Percentiles rank a stretch among this genome's conserved stretches.
Conservation (phyloP, 208 protist genomes). For the Leishmania aethiopica region DNA sequence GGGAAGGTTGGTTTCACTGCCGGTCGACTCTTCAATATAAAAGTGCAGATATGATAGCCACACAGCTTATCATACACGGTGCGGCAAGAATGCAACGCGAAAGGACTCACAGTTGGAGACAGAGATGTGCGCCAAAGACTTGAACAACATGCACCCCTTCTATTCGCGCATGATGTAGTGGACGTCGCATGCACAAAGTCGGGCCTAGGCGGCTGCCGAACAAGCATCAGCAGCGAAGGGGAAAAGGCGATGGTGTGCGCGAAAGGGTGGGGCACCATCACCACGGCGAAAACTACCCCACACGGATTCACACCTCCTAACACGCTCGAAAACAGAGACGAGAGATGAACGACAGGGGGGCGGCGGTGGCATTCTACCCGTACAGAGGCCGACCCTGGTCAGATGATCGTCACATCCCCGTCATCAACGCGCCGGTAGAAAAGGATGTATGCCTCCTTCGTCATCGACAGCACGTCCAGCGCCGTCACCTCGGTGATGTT, state of each 20-base stretch:
- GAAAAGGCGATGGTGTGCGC: background rate
- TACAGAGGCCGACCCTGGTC: background rate
- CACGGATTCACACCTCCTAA: background rate
- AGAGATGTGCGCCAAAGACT: background rate
- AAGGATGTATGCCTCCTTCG: constrained; percentile 75
- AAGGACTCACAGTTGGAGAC: background rate
- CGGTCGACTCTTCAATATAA: background rate
- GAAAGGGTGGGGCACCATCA: background rate
- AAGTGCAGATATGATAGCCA: background rate
- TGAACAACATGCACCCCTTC: background rate
- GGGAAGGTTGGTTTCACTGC: background rate
- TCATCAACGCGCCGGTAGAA: constrained; percentile 57
- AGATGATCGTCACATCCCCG: background rate
- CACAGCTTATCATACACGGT: background rate
- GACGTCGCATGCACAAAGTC: background rate
- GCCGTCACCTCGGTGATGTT: constrained; percentile 43
- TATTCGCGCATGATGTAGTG: background rate
- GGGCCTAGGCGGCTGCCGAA: background rate
- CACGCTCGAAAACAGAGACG: background rate
- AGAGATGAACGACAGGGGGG: background rate
- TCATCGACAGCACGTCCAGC: constrained; percentile 41
- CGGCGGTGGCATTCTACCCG: background rate
- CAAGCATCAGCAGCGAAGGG: background rate
- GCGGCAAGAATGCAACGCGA: background rate
- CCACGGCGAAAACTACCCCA: background rate